These are phyloP conservation scores for Phylloporus sp. DNA, from an alignment of 1,284 basidiomycete genomes.

Conservation along the genomic window DNA sequence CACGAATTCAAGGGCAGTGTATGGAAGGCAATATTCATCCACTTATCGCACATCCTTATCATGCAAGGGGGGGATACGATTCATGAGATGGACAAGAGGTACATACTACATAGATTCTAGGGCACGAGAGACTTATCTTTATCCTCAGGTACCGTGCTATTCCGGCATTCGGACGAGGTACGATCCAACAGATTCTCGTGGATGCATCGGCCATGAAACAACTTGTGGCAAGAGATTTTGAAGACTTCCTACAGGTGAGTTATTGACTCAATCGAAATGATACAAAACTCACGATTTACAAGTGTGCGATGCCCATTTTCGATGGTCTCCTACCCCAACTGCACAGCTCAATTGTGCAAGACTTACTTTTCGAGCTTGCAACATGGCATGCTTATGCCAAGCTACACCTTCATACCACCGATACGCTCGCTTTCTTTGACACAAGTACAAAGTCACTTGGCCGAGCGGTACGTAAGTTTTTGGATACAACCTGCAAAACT, in stretches of 20 bases:
- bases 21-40: too few species aligned
- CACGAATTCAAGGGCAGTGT: too few species aligned
- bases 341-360: slow-evolving; percentile 29
- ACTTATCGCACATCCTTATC: too few species aligned
- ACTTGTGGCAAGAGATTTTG: slow-evolving; percentile 22
- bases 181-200: slow-evolving; percentile 12
- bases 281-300: background rate
- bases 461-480: slow-evolving; percentile 21
- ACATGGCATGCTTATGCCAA: slow-evolving; percentile 36
- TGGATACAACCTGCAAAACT: slow-evolving; percentile 16
- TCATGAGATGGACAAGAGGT: too few species aligned
- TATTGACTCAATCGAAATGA: too few species aligned
- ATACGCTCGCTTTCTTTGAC: slow-evolving; percentile 37
- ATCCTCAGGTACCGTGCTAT: slow-evolving; percentile 3
- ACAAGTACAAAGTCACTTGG: slow-evolving; percentile 52
- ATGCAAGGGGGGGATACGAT: too few species aligned
- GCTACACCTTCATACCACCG: slow-evolving; percentile 33
- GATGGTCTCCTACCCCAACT: slow-evolving; percentile 27
- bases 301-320: slow-evolving; percentile 35
- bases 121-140: too few species aligned
- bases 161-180: slow-evolving; percentile 8
- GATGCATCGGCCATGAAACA: slow-evolving; percentile 21
- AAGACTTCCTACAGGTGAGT: slow-evolving; percentile 42
- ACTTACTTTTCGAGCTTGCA: slow-evolving; percentile 11
- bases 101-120: too few species aligned